Base-by-base conservation (phyloP, 2,329 filamentous ascomycete species). In the Xylaria digitata region DNA sequence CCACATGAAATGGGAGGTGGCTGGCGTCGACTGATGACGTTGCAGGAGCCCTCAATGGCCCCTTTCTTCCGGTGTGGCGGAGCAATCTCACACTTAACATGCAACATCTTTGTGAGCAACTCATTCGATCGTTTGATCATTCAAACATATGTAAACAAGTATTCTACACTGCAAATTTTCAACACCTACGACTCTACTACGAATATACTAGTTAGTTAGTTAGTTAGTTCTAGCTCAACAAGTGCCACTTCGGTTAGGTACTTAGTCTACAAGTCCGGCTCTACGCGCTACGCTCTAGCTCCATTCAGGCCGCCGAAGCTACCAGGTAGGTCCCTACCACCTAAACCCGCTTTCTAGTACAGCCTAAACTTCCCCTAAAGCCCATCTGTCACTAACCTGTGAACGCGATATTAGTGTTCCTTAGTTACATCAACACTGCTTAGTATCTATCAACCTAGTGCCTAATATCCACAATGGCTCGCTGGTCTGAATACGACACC, bases 401-500 rank as follows among this genome's bases (percentile, higher is more conserved):
- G n/a, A 32, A 9, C 23, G 30, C 30, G 17, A 34, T 19, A 34
- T 11, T 19, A 53, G 30, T 40, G 37, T 40, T 40, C 11, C 37
- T 15, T 15, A 2, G 13, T 15, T 11, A 34, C 1, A 34, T 34
- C 32, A 26, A 26, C 3, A 26, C 26, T 34, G 3, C 58, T 8
- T 37, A 8, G 34, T 37, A 13, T 6, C 11, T 48, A 50, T 50
- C 40, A 45, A 42, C 45, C 49, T 5, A 19, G 40, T 15, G 5
- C 50, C 26, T 11, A 43, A 32, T 6, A 2, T 26, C 30, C 63
- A 75, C 58, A 9, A 78, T 78, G 76, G 64, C 74, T 65, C 77
- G 76, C 68, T 78, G 76, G 76, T 77, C 75, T 37, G 72, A 77
- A 50, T 78, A 77, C 67, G 77, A 78, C 53, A 76, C 75, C 49